Conservation (phyloP, 345 rosid genomes). For the Lumnitzera littorea region DNA sequence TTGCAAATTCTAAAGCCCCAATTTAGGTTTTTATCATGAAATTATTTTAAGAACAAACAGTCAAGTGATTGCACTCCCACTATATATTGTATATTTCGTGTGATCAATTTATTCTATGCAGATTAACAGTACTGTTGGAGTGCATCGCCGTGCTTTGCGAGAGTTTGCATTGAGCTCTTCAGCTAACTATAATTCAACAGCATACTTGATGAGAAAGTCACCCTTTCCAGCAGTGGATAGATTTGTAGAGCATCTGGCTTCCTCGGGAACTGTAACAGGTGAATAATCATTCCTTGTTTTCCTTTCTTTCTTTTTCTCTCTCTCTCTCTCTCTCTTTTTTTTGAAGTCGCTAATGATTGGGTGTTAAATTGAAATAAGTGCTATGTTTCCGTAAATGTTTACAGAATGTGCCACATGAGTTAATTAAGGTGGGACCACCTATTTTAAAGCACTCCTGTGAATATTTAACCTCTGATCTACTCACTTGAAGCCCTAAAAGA, state of each 20-base stretch:
- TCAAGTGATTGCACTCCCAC: too few species aligned
- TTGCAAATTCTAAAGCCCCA: too few species aligned
- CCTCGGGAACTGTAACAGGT: conserved; percentile 69
- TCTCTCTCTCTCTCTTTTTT: too few species aligned
- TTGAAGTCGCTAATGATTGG: too few species aligned
- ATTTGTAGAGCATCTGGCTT: conserved; percentile 66
- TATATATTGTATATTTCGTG: too few species aligned
- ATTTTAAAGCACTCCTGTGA: too few species aligned
- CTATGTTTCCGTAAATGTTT: not conserved
- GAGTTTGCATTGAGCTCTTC: conserved; percentile 24
- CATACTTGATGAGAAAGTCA: conserved; percentile 54
- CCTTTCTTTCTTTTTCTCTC: not conserved
- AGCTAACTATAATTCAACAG: conserved; percentile 31
- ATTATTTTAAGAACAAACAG: too few species aligned
- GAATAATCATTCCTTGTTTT: conserved; percentile 6
- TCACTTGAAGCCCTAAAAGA: too few species aligned
- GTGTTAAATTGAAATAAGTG: not conserved
- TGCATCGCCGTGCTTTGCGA: conserved; percentile 17
- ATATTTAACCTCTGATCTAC: too few species aligned
- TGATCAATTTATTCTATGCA: conserved; percentile 13
- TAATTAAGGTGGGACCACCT: too few species aligned
- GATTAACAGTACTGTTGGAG: conserved; percentile 43
- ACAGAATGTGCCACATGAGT: too few species aligned
- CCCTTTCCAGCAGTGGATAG: conserved; percentile 79
- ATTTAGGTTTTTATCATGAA: too few species aligned